Evolutionary conservation across 768 basidiomycete species (phyloP).

Genomic region (Holtermannia corniformis): DNA sequence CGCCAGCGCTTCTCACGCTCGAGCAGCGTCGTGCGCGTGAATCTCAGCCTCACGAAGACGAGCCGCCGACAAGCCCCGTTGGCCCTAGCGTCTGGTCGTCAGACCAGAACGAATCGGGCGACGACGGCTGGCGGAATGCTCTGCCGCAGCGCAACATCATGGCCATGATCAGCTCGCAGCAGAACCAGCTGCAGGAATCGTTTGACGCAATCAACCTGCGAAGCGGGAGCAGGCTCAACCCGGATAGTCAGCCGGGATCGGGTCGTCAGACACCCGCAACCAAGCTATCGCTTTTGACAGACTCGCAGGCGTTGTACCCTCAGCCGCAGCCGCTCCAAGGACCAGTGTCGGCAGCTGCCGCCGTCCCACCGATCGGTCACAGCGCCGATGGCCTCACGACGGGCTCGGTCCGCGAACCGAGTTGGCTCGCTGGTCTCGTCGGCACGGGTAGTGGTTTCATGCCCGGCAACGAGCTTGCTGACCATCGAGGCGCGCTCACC

Average conservation of each 20-base stretch:
- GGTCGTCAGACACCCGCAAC: slow-evolving; percentile 3
- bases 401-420: background rate
- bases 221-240: slow-evolving; percentile 22
- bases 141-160: background rate
- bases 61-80: slow-evolving; percentile 31
- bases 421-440: background rate
- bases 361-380: background rate
- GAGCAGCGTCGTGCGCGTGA: slow-evolving; percentile 18
- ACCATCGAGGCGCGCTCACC: background rate
- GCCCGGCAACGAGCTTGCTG: background rate
- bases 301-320: background rate
- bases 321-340: background rate
- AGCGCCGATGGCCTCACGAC: background rate
- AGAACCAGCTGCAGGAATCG: slow-evolving; percentile 26
- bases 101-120: slow-evolving; percentile 9
- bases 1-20: slow-evolving; percentile 17
- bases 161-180: slow-evolving; percentile 4
- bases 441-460: background rate
- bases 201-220: slow-evolving; percentile 37
- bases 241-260: too few species aligned
- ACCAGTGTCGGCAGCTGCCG: background rate
- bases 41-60: background rate
- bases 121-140: slow-evolving; percentile 28
- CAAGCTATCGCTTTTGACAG: background rate
- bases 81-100: slow-evolving; percentile 28